Percentiles rank a stretch among this genome's conserved stretches.
phyloP scores from a whole-genome alignment of 495 filamentous ascomycete genomes.

The Xeromyces bisporus region DNA sequence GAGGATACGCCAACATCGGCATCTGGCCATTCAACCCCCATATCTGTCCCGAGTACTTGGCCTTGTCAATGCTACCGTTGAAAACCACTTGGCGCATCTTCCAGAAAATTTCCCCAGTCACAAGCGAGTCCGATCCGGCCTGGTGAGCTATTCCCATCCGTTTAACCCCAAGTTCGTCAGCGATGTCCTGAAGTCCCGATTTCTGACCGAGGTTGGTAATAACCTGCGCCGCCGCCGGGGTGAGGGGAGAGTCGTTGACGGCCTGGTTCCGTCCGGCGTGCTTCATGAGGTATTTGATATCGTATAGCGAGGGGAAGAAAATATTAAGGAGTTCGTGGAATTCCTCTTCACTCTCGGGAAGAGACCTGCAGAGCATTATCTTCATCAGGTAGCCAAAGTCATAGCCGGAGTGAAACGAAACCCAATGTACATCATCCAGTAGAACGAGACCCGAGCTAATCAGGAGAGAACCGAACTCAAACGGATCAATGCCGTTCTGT shows the following conservation, averaged over 20 bases:
- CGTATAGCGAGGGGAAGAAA: constrained; percentile 85
- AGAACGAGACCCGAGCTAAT: constrained; percentile 87
- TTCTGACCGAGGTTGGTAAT: constrained; percentile 68
- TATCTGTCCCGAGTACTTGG: constrained; percentile 66
- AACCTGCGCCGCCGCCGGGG: constrained; percentile 45
- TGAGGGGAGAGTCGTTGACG: constrained; percentile 40
- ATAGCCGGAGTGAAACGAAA: constrained; percentile 97
- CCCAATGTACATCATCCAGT: constrained; percentile 76
- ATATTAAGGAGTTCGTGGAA: constrained; percentile 72
- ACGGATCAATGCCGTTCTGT: constrained; percentile 77
- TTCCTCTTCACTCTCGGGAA: constrained; percentile 74
- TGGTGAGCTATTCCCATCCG: constrained; percentile 74
- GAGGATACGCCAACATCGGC: constrained; percentile 29
- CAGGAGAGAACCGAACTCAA: constrained; percentile 71
- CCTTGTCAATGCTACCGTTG: constrained; percentile 54
- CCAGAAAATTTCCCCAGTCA: constrained; percentile 90
- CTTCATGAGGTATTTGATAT: constrained; percentile 96
- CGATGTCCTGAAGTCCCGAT: constrained; percentile 79
- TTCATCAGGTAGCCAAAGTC: constrained; percentile 97
- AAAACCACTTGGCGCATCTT: constrained; percentile 73
- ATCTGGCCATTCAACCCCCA: constrained; percentile 66
- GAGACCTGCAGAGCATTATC: constrained; percentile 58
- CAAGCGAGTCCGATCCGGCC: constrained; percentile 76
- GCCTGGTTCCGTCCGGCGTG: constrained; percentile 52
- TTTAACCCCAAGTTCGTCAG: constrained; percentile 79